phyloP scores from a whole-genome alignment of 2,329 filamentous ascomycete species.

The Xylariaceae sp. region DNA sequence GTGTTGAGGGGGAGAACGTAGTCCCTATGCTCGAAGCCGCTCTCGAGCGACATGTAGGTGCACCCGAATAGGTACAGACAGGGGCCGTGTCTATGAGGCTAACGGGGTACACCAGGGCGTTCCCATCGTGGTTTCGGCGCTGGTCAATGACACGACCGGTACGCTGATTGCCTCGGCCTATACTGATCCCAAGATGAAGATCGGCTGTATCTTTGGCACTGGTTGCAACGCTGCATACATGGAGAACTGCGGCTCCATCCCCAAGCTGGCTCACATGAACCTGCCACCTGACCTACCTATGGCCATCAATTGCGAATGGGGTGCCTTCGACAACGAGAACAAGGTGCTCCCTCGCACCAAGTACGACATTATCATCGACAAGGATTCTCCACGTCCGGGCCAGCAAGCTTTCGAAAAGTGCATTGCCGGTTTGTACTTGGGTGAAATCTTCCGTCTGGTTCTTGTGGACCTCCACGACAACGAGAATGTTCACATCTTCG shows the following conservation, averaged over 20 bases:
- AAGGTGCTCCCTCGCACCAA: constrained; percentile 77
- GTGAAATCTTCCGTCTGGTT: constrained; percentile 88
- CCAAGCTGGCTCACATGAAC: constrained; percentile 89
- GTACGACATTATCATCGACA: constrained; percentile 84
- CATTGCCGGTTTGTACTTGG: constrained; percentile 90
- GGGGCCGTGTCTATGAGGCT: constrained; percentile 5
- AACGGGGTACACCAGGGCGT: constrained; percentile 59
- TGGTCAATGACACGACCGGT: constrained; percentile 97
- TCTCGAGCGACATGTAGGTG: constrained; percentile 58
- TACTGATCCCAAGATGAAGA: constrained; percentile 87
- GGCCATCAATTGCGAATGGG: constrained; percentile 97
- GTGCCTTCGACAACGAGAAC: constrained; percentile 93
- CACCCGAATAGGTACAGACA: neutral
- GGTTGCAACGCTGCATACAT: constrained; percentile 98
- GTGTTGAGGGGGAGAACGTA: constrained; percentile 85
- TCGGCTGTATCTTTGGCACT: constrained; percentile 97
- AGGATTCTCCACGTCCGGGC: constrained; percentile 83
- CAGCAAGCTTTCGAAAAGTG: constrained; percentile 98
- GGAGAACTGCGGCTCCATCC: constrained; percentile 85
- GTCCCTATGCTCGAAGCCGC: constrained; percentile 83
- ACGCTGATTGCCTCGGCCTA: constrained; percentile 95
- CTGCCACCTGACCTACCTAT: constrained; percentile 78
- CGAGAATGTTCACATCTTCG: constrained; percentile 70
- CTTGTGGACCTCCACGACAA: constrained; percentile 81
- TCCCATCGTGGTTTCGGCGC: constrained; percentile 83